Conservation (phyloP, 768 basidiomycete genomes). For the Vishniacozyma victoriae region DNA sequence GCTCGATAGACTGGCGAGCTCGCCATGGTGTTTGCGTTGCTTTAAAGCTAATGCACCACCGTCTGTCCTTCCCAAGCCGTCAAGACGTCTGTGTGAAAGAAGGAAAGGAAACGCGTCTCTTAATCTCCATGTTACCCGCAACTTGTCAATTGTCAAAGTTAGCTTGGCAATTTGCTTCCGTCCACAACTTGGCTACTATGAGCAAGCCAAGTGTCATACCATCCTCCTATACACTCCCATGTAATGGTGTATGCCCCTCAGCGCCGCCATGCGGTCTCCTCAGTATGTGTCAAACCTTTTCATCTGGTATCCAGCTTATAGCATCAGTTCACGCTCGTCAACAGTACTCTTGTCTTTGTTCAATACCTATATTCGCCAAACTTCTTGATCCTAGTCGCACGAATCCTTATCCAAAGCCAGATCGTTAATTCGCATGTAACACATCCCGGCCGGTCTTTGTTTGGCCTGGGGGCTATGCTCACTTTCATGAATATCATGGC, state of each 20-base stretch:
- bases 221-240: too few species aligned
- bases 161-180: too few species aligned
- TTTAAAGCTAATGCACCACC: too few species aligned
- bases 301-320: background rate
- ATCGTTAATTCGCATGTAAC: constrained; percentile 20
- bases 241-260: constrained; percentile 38
- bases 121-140: too few species aligned
- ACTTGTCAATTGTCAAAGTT: too few species aligned
- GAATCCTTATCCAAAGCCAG: constrained; percentile 27
- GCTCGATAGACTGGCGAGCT: too few species aligned
- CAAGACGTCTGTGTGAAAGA: too few species aligned
- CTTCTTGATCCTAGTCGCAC: constrained; percentile 25
- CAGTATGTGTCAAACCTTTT: constrained; percentile 11
- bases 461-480: constrained; percentile 22
- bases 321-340: constrained; percentile 22
- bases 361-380: constrained; percentile 37
- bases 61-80: too few species aligned
- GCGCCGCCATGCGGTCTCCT: constrained; percentile 34
- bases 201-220: too few species aligned
- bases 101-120: too few species aligned
- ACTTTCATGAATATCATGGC: constrained; percentile 19
- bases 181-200: too few species aligned
- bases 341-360: constrained; percentile 21
- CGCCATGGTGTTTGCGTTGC: too few species aligned
- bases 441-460: constrained; percentile 24